Evolutionary conservation across 2,329 filamentous ascomycete species (phyloP), one percentile per base, ranked within the genome.

Genomic region (Xylaria sp.): DNA sequence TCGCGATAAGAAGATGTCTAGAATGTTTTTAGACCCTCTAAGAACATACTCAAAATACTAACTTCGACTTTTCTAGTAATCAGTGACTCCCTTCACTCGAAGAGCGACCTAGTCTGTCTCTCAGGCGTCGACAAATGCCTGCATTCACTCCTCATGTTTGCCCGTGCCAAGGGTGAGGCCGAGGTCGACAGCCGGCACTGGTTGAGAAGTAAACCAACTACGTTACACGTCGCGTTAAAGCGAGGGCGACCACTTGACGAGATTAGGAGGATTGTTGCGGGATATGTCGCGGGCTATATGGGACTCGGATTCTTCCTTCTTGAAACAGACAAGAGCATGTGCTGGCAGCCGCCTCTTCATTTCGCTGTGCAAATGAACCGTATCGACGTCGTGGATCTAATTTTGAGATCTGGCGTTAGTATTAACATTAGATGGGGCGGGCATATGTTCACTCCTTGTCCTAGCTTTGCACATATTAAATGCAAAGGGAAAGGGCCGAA

Each of bases 361-460:
- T 25, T 67, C 6, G 67, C 64, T 13, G 57, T 46, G 7, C 13
- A 28, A 36, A 20, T 64, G 20, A 60, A 65, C 25, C 64, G 64
- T 30, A 0, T 62, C 30, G 64, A 67, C 20, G 60, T 66, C 20
- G 53, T 64, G 3, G 34, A 63, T 1, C 10, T 60, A 1, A 60
- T 69, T 9, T 15, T 67, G 13, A 2, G 9, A 1, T 10, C 28
- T 5, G 64, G 64, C 12, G 57, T 46, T 9, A 23, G 5, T 3
- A 34, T 61, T 2, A 57, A 69, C 30, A 23, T 60, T 1, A 55
- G 34, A n/a, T 69, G 50, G 43, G n/a, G 30, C 7, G 30, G 18
- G 9, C 12, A 23, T 4, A 2, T 2, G 2, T 18, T 6, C 4
- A 4, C 5, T 6, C 7, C 0, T 18, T 56, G n/a, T 32, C 20